These are phyloP conservation scores for Dryadomyces quercivorus DNA, from an alignment of 2,329 filamentous ascomycete genomes.

Conservation along the genomic window DNA sequence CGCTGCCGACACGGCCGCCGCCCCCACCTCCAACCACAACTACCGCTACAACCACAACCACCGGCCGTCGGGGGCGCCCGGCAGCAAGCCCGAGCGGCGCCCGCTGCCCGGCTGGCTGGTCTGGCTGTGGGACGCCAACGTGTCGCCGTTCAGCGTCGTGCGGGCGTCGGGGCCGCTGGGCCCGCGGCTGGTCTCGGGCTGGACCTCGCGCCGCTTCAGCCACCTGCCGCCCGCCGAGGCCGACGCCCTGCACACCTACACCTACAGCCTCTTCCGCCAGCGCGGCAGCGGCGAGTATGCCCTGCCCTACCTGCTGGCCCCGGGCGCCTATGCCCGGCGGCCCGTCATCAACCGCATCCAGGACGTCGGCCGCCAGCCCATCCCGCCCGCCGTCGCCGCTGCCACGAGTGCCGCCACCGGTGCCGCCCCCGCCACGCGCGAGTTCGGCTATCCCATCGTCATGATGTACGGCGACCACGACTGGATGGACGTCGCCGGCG, in stretches of 20 bases:
- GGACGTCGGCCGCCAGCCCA: conserved; percentile 64
- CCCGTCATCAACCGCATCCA: conserved; percentile 82
- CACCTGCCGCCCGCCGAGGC: conserved; percentile 73
- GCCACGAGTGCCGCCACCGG: conserved; percentile 17
- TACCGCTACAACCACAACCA: conserved; percentile 23
- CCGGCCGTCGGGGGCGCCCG: background rate
- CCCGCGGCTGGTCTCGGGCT: conserved; percentile 83
- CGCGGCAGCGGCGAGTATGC: conserved; percentile 90
- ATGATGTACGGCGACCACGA: conserved; percentile 97
- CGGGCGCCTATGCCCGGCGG: conserved; percentile 80
- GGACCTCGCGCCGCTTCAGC: conserved; percentile 86
- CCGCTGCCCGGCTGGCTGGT: conserved; percentile 75
- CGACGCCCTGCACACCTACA: conserved; percentile 79
- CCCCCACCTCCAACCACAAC: conserved; percentile 13
- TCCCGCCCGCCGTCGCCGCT: conserved; percentile 19
- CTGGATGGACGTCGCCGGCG: conserved; percentile 95
- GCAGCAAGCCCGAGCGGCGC: conserved; percentile 22
- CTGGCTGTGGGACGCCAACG: conserved; percentile 94
- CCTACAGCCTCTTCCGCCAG: conserved; percentile 88
- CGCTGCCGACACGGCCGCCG: conserved; percentile 7
- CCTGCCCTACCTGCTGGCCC: conserved; percentile 81
- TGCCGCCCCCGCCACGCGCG: conserved; percentile 34
- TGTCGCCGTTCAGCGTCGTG: conserved; percentile 87
- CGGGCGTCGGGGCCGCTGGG: conserved; percentile 82
- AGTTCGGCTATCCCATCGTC: conserved; percentile 68